Evolutionary conservation across 2,329 filamentous ascomycete genomes (phyloP), one percentile per base, ranked within the genome.

Genomic region (Fusarium abutilonis): DNA sequence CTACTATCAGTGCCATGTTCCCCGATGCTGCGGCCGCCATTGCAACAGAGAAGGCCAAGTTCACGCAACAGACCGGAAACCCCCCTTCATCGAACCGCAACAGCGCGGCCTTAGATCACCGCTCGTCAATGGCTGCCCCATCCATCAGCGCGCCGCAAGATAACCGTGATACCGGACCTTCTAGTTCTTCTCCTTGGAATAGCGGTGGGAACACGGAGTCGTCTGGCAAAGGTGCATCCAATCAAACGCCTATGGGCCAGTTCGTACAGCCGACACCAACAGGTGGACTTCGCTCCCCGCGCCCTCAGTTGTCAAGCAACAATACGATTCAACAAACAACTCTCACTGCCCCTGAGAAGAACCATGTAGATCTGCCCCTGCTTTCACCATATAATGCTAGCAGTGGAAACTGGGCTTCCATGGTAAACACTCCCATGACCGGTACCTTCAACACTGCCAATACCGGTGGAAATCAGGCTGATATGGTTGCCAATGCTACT

Each of bases 11-110:
- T 77, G 93, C 92, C 71, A 98, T 99, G 95, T 99, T 99, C 76
- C 95, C 95, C 7, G 95, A 99, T 80, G 95, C 95, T 40, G 95
- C 95, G 13, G 94, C 94, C 38, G 95, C 95, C n/a, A 98, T 99
- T 75, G 94, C 94, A 23, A 96, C 95, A 60, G 94, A 99, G 77
- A 97, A 97, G 81, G 94, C 93, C 56, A 96, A 97, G 75, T 98
- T 96, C 74, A 96, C 93, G 15, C 93, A 97, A 76, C 91, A 96
- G 75, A 97, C 93, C 4, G 95, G 94, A 57, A 92, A 93, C 64
- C 89, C 89, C 19, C 93, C 93, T 4, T 87, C 91, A 1, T 97
- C 95, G 19, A 97, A 96, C 81, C 88, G 95, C 57, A 98, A 97
- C 79, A 98, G 94, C 76, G 83, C 88, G 61, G 87, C 89, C 17